Base-by-base conservation (phyloP, 768 basidiomycete species). In the Cystofilobasidium ferigula region DNA sequence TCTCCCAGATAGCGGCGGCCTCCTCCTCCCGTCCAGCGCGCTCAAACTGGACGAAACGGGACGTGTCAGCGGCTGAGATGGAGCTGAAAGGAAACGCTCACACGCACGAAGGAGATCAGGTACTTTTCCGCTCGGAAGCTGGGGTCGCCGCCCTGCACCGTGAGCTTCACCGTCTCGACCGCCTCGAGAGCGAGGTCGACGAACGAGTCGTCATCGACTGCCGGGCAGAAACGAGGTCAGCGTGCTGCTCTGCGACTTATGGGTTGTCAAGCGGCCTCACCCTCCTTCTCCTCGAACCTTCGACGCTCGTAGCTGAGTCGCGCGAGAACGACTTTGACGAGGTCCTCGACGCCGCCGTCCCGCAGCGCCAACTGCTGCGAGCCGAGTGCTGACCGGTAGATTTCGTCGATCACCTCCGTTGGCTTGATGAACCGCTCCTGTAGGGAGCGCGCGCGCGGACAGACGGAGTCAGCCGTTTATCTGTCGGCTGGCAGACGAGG, bases 61-160 rank as follows among this genome's bases (percentile, higher is more conserved):
- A 51, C 20, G 42, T 38, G 28, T 35, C 54, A 57, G 32, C 26
- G 48, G 0, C 3, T 26, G 7, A 18, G 40, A 16, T 42, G 43
- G n/a, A 62, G 30, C 2, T 3, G 35, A 4, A 4, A 28, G 24
- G 40, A 0, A 3, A 62, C 9, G 28, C 28, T 9, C 28, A 18
- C 8, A 80, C 87, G 69, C 72, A 94, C 93, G 57, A 88, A 78
- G 54, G 82, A 81, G 45, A 85, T 81, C 22, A 93, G 79, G 73
- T 85, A 89, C 71, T 87, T 91, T 74, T 99, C 93, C 35, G 97
- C 77, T 56, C 87, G 82, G 57, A 89, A 78, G 51, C 84, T 82
- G 2, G 85, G 78, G 75, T 97, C 94, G 2, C 90, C 89, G 3
- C 78, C 73, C 67, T 82, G 56, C 42, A 47, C 30, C 2, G 57